Evolutionary conservation across 2,329 filamentous ascomycete genomes (phyloP).

Genomic region (Aspergillus novoparasiticus): DNA sequence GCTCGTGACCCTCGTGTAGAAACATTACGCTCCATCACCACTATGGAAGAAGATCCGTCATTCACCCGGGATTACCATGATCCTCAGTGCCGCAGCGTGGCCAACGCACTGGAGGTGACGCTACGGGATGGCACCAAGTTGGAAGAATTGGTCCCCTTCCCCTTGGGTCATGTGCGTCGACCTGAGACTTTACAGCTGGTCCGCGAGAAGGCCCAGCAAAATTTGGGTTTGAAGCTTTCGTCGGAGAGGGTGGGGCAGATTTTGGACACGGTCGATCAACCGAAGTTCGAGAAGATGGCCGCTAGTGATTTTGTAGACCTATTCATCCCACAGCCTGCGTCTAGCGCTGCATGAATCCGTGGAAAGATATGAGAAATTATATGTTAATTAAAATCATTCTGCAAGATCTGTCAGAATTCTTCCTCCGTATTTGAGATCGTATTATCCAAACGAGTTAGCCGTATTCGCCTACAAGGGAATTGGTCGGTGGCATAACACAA

Average conservation of each 20-base stretch:
- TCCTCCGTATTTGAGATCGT: too few species aligned
- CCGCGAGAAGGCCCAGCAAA: neutral
- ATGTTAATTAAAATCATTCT: neutral
- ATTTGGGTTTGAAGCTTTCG: neutral
- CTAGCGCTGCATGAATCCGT: neutral
- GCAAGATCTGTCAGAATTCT: neutral
- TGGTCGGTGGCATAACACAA: too few species aligned
- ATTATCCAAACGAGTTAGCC: too few species aligned
- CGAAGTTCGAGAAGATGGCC: neutral
- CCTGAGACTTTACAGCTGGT: neutral
- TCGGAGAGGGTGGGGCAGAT: neutral
- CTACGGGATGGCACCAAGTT: constrained; percentile 27
- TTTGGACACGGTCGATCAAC: neutral
- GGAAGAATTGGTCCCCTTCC: constrained; percentile 42
- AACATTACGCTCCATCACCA: constrained; percentile 28
- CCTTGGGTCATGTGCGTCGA: constrained; percentile 25
- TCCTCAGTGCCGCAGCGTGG: constrained; percentile 27
- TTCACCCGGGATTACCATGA: constrained; percentile 37
- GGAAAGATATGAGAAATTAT: neutral
- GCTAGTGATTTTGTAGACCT: neutral
- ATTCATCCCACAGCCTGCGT: neutral
- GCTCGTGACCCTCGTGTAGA: constrained; percentile 22
- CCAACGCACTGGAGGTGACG: constrained; percentile 29
- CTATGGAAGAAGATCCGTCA: constrained; percentile 26
- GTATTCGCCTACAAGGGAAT: too few species aligned